These are phyloP conservation scores for Daldinia concentrica DNA, from an alignment of 495 filamentous ascomycete genomes.

Conservation along the genomic window DNA sequence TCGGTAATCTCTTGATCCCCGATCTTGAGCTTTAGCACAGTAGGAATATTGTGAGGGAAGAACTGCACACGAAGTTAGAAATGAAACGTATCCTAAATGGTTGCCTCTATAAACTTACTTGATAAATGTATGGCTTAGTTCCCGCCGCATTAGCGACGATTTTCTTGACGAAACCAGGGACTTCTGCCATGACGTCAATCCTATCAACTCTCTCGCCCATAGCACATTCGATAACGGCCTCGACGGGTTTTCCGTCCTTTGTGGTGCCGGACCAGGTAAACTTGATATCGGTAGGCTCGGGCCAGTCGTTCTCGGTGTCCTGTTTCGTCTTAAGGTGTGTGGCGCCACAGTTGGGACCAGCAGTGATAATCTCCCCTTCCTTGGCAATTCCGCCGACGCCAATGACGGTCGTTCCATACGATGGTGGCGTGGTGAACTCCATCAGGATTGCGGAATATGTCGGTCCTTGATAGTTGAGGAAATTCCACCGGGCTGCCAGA, in stretches of 20 bases:
- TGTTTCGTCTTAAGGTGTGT: slow-evolving; percentile 72
- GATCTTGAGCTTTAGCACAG: slow-evolving; percentile 82
- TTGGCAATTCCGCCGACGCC: slow-evolving; percentile 83
- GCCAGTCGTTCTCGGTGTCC: slow-evolving; percentile 87
- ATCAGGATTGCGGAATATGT: slow-evolving; percentile 89
- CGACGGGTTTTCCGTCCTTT: slow-evolving; percentile 75
- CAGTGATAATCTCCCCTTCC: slow-evolving; percentile 81
- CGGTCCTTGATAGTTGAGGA: slow-evolving; percentile 88
- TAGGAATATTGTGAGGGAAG: slow-evolving; percentile 61
- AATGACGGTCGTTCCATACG: slow-evolving; percentile 89
- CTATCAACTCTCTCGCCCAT: slow-evolving; percentile 80
- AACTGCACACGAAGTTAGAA: slow-evolving; percentile 60
- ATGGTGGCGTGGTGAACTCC: slow-evolving; percentile 95
- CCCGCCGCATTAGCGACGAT: slow-evolving; percentile 87
- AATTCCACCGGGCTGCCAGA: slow-evolving; percentile 93
- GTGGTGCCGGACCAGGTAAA: slow-evolving; percentile 83
- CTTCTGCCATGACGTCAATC: slow-evolving; percentile 95
- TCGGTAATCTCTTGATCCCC: slow-evolving; percentile 79
- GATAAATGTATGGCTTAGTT: slow-evolving; percentile 97
- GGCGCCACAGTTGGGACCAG: slow-evolving; percentile 67
- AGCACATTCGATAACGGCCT: slow-evolving; percentile 72
- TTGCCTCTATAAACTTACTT: slow-evolving; percentile 62
- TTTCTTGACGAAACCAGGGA: slow-evolving; percentile 93
- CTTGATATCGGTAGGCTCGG: slow-evolving; percentile 77
- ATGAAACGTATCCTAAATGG: not conserved